Conservation (phyloP, 306 rosid genomes). For the Rosa multiflora region DNA sequence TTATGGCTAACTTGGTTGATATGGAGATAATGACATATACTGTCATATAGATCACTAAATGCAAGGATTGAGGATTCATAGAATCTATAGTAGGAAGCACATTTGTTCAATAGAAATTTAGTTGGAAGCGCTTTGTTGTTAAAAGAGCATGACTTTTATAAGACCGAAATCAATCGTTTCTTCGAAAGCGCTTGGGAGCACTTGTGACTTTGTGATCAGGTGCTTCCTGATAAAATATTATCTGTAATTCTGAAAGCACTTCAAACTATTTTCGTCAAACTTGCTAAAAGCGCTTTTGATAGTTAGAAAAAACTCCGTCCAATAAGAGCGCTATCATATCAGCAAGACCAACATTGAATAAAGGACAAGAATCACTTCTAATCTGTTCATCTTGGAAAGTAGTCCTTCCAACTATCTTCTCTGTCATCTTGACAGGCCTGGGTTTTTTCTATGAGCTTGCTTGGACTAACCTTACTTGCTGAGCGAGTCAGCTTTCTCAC, state of each 20-base stretch:
- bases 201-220: background rate
- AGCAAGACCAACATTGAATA: no score
- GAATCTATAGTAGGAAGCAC: background rate
- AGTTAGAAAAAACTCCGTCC: no score
- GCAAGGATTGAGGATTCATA: background rate
- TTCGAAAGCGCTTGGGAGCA: background rate
- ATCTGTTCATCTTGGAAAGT: background rate
- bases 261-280: background rate
- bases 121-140: background rate
- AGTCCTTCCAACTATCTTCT: background rate
- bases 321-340: no score
- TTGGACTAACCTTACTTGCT: slow-evolving; percentile 78
- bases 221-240: background rate
- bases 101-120: background rate
- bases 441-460: slow-evolving; percentile 72
- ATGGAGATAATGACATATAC: background rate
- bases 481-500: slow-evolving; percentile 94
- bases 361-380: no score
- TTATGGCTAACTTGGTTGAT: background rate
- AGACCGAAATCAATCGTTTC: background rate
- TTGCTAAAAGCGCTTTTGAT: background rate
- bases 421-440: slow-evolving; percentile 51
- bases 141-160: background rate
- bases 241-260: background rate
- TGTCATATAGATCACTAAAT: background rate